A percentile compares a stretch with the other conserved stretches of the same genome.
Conservation (phyloP, 2,329 filamentous ascomycete species). For the Fusarium marasasianum region DNA sequence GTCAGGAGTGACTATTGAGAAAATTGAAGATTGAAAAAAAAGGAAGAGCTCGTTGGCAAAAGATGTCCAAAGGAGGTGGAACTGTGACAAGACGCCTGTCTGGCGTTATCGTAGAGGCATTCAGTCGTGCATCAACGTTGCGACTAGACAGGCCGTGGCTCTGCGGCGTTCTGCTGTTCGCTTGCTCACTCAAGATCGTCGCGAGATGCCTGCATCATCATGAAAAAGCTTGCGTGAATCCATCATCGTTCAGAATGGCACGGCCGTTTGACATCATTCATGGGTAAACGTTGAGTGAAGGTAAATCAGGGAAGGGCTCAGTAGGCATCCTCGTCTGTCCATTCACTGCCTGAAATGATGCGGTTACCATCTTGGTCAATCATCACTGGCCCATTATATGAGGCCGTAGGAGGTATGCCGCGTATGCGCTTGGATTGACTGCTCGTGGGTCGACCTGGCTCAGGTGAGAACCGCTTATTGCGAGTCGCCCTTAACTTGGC, state of each 20-base stretch:
- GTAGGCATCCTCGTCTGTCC: constrained; percentile 72
- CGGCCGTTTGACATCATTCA: constrained; percentile 36
- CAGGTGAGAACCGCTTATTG: constrained; percentile 69
- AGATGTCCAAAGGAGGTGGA: constrained; percentile 27
- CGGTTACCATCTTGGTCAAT: constrained; percentile 69
- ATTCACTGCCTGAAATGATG: constrained; percentile 71
- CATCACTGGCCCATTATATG: constrained; percentile 59
- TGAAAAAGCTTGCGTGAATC: constrained; percentile 43
- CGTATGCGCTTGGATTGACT: constrained; percentile 63
- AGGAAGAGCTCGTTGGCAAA: constrained; percentile 13
- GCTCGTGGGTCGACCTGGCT: constrained; percentile 53
- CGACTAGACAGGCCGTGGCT: constrained; percentile 16
- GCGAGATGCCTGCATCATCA: constrained; percentile 45
- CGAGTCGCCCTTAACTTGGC: constrained; percentile 77
- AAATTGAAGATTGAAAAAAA: not conserved
- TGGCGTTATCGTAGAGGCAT: constrained; percentile 14
- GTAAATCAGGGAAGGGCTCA: constrained; percentile 42
- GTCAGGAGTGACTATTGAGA: constrained; percentile 15
- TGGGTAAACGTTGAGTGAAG: constrained; percentile 6
- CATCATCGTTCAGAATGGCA: constrained; percentile 38
- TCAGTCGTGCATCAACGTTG: constrained; percentile 28
- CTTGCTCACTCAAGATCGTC: constrained; percentile 38
- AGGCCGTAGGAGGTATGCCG: constrained; percentile 60
- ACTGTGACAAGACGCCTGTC: constrained; percentile 22
- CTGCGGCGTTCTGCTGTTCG: constrained; percentile 24